These are phyloP conservation scores for Nothophoma quercina DNA, from an alignment of 2,329 filamentous ascomycete species.

Conservation along the genomic window DNA sequence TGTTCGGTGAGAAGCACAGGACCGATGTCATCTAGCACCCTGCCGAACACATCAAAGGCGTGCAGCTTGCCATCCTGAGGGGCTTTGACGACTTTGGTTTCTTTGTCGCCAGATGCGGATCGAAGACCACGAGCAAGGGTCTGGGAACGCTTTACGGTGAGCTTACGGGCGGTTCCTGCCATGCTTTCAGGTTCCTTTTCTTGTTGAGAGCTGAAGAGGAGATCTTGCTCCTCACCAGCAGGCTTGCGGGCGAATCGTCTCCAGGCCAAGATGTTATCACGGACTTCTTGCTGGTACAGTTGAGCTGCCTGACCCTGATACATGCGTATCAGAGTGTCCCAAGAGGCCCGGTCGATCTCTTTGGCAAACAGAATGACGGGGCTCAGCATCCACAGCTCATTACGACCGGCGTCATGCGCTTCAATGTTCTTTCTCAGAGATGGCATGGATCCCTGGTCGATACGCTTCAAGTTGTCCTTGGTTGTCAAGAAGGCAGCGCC, in stretches of 20 bases:
- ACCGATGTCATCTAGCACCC: constrained; percentile 80
- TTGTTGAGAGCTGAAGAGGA: constrained; percentile 87
- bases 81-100: constrained; percentile 63
- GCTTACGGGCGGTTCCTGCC: constrained; percentile 74
- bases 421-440: constrained; percentile 69
- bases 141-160: constrained; percentile 93
- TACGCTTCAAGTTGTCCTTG: constrained; percentile 63
- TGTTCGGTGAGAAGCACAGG: constrained; percentile 91
- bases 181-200: constrained; percentile 86
- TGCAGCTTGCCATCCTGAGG: constrained; percentile 69
- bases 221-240: constrained; percentile 77
- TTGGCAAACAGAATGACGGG: constrained; percentile 87
- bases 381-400: constrained; percentile 84
- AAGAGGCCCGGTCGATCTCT: constrained; percentile 82
- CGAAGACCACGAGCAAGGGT: constrained; percentile 79
- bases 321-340: constrained; percentile 78
- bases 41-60: constrained; percentile 82
- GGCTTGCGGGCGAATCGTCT: constrained; percentile 79
- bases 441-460: constrained; percentile 57
- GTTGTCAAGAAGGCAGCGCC: constrained; percentile 76
- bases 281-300: constrained; percentile 83
- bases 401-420: constrained; percentile 75
- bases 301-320: constrained; percentile 81
- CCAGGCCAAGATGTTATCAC: constrained; percentile 78
- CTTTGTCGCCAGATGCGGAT: constrained; percentile 70